Percentiles rank a stretch among this genome's conserved stretches.
Conservation (phyloP, 2,329 filamentous ascomycete genomes). For the Sporothrix pallida region DNA sequence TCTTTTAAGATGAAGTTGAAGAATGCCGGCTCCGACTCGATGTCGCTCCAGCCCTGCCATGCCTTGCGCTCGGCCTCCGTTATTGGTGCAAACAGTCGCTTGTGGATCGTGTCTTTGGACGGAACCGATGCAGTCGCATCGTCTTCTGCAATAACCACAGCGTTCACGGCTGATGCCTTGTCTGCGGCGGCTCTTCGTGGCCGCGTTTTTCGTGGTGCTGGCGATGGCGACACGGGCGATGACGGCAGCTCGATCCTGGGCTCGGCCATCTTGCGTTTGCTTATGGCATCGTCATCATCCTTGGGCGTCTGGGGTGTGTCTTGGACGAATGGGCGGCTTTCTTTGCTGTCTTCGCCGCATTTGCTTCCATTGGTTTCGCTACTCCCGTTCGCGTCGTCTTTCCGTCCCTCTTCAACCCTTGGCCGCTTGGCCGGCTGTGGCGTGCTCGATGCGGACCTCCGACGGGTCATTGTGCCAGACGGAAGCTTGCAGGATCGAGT, state of each 20-base stretch:
- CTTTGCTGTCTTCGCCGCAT: no score
- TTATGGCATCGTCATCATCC: not conserved
- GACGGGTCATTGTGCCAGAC: constrained; percentile 28
- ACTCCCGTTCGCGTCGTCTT: not conserved
- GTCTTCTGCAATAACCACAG: constrained; percentile 21
- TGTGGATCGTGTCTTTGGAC: constrained; percentile 37
- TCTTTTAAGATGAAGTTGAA: constrained; percentile 85
- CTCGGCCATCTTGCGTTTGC: not conserved
- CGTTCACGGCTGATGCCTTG: constrained; percentile 29
- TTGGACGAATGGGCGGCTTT: not conserved
- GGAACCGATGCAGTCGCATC: constrained; percentile 31
- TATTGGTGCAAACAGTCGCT: constrained; percentile 53
- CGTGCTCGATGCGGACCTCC: constrained; percentile 5
- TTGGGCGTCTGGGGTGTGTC: no score
- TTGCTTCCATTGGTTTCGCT: not conserved
- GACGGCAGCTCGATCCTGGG: constrained; percentile 7
- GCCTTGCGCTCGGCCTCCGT: constrained; percentile 59
- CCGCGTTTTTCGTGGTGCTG: not conserved
- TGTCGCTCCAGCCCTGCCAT: constrained; percentile 78
- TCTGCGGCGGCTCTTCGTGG: constrained; percentile 26
- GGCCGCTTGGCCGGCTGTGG: constrained; percentile 31
- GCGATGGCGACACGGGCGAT: constrained; percentile 6
- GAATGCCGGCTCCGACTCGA: constrained; percentile 87
- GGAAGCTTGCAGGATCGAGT: not conserved
- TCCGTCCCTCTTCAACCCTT: not conserved